Conservation (phyloP, 164 flowering plant species). For the Dillenia turbinata region DNA sequence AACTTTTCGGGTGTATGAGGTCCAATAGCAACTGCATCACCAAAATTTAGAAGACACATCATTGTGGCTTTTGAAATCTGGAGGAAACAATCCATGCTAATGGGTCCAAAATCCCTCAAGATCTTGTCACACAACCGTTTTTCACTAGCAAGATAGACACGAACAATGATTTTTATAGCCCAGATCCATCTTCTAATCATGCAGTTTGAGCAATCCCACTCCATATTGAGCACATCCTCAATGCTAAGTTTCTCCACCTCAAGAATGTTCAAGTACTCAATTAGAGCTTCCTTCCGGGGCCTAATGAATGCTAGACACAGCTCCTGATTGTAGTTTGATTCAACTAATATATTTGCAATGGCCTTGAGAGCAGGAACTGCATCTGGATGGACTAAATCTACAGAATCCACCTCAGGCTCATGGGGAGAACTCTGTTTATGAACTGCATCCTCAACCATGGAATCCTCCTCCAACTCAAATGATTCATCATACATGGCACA, state of each 20-base stretch:
- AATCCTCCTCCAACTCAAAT: constrained; percentile 24
- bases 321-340: constrained; percentile 33
- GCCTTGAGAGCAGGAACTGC: constrained; percentile 28
- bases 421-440: constrained; percentile 6
- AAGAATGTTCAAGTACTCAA: constrained; percentile 30
- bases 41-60: constrained; percentile 34
- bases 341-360: constrained; percentile 39
- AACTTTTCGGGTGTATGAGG: constrained; percentile 38
- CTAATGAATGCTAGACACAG: constrained; percentile 27
- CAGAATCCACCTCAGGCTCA: constrained; percentile 9
- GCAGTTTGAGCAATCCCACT: constrained; percentile 26
- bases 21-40: constrained; percentile 36
- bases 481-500: constrained; percentile 24
- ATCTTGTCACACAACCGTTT: constrained; percentile 29
- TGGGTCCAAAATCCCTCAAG: constrained; percentile 24
- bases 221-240: constrained; percentile 41
- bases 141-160: constrained; percentile 35
- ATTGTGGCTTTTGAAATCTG: constrained; percentile 30
- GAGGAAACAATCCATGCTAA: constrained; percentile 20
- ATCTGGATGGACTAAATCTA: constrained; percentile 32
- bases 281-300: constrained; percentile 28
- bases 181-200: constrained; percentile 41
- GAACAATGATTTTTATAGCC: constrained; percentile 28
- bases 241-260: constrained; percentile 30
- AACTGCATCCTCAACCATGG: constrained; percentile 13